phyloP scores from a whole-genome alignment of 768 basidiomycete genomes.

The Amanita rimosa region DNA sequence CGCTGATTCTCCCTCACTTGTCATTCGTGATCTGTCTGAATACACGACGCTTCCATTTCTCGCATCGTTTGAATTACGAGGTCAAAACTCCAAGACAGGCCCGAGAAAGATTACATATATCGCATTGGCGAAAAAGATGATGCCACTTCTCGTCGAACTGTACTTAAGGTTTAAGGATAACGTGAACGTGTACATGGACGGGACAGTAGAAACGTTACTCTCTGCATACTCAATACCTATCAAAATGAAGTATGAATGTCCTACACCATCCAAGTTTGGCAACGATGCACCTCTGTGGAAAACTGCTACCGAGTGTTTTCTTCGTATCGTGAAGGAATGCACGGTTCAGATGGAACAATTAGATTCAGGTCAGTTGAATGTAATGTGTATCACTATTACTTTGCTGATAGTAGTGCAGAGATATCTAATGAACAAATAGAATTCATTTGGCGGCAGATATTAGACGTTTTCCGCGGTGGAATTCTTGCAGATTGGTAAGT shows the following conservation, averaged over 20 bases:
- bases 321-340: constrained; percentile 63
- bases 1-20: constrained; percentile 52
- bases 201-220: constrained; percentile 75
- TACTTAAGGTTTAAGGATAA: constrained; percentile 57
- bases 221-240: constrained; percentile 85
- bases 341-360: constrained; percentile 38
- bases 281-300: constrained; percentile 90
- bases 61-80: constrained; percentile 55
- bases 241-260: constrained; percentile 92
- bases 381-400: neutral
- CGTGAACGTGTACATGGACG: constrained; percentile 60
- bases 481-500: constrained; percentile 79
- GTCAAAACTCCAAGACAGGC: constrained; percentile 26
- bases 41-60: constrained; percentile 83
- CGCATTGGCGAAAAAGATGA: constrained; percentile 76
- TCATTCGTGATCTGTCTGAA: constrained; percentile 79
- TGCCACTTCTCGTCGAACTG: constrained; percentile 76
- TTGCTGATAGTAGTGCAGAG: constrained; percentile 18
- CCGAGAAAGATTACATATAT: constrained; percentile 75
- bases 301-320: constrained; percentile 76
- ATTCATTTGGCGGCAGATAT: constrained; percentile 75
- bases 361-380: constrained; percentile 29
- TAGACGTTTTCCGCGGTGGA: constrained; percentile 73
- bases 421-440: constrained; percentile 58
- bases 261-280: constrained; percentile 77